These are phyloP conservation scores for Zygoascus tannicola DNA, from an alignment of 805 yeast species.

Conservation along the genomic window DNA sequence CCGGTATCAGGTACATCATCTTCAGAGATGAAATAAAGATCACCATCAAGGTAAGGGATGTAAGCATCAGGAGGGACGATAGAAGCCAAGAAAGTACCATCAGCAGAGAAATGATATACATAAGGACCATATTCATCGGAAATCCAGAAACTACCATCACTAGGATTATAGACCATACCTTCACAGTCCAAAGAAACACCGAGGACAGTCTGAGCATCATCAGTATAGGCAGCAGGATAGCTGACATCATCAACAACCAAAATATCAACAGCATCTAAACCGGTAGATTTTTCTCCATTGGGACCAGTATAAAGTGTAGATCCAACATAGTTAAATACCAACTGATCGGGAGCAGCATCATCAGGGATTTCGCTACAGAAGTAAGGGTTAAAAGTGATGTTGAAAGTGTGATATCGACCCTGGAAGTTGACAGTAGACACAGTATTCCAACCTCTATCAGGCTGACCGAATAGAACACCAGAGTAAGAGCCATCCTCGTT, in stretches of 20 bases:
- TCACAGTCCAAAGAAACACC: constrained; percentile 12
- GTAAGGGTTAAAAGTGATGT: constrained; percentile 10
- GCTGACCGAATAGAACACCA: constrained; percentile 14
- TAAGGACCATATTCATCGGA: constrained; percentile 17
- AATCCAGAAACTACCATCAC: constrained; percentile 11
- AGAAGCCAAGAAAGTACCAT: constrained; percentile 5
- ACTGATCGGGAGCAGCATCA: constrained; percentile 4
- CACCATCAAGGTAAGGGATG: constrained; percentile 11
- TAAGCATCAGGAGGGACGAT: constrained; percentile 15
- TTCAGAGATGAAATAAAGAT: constrained; percentile 10
- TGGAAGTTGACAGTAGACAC: constrained; percentile 11
- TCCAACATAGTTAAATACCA: constrained; percentile 7
- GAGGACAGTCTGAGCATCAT: neutral
- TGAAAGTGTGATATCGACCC: constrained; percentile 10
- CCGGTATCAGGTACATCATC: constrained; percentile 13
- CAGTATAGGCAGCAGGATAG: constrained; percentile 11
- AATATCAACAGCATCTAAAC: constrained; percentile 12
- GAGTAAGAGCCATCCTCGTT: constrained; percentile 9
- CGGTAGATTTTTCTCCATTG: constrained; percentile 10
- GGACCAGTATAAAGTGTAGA: constrained; percentile 10
- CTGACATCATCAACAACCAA: constrained; percentile 6
- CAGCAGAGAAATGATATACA: constrained; percentile 10
- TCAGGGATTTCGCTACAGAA: constrained; percentile 4
- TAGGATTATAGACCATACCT: constrained; percentile 10
- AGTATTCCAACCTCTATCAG: constrained; percentile 17